A percentile compares a stretch with the other conserved stretches of the same genome.
Conservation (phyloP, 768 basidiomycete species). For the Porphyrellus cyaneotinctus region DNA sequence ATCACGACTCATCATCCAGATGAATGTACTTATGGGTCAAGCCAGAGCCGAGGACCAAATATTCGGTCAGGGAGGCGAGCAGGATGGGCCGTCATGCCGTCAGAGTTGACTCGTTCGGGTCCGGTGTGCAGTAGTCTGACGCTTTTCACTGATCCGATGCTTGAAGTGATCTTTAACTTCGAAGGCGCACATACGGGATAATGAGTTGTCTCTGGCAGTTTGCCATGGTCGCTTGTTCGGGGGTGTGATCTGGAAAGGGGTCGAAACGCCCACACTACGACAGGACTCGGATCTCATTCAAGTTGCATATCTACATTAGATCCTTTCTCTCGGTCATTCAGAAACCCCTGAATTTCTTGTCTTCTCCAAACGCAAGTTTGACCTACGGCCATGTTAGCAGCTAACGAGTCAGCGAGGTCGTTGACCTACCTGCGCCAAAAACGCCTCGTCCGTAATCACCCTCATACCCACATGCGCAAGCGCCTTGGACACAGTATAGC, state of each 20-base stretch:
- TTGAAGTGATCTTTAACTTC: not conserved
- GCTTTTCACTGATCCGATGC: too few relatives aligned
- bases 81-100: too few relatives aligned
- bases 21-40: too few relatives aligned
- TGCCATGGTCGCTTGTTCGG: not conserved
- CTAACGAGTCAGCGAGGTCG: not conserved
- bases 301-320: too few relatives aligned
- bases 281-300: too few relatives aligned
- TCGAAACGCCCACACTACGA: too few relatives aligned
- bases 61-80: too few relatives aligned
- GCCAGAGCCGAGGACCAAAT: too few relatives aligned
- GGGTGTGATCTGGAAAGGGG: not conserved
- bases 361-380: conserved; percentile 46
- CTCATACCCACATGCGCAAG: conserved; percentile 68
- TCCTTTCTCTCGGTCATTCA: not conserved
- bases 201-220: not conserved
- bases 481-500: conserved; percentile 63
- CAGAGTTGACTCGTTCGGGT: not conserved
- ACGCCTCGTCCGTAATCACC: conserved; percentile 63
- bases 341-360: conserved; percentile 23
- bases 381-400: conserved; percentile 34
- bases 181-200: too few relatives aligned
- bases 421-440: conserved; percentile 49
- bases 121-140: too few relatives aligned
- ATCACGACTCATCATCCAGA: too few relatives aligned